Conservation (phyloP, 352 stramenopile species). For the Thraustochytrium striatum region DNA sequence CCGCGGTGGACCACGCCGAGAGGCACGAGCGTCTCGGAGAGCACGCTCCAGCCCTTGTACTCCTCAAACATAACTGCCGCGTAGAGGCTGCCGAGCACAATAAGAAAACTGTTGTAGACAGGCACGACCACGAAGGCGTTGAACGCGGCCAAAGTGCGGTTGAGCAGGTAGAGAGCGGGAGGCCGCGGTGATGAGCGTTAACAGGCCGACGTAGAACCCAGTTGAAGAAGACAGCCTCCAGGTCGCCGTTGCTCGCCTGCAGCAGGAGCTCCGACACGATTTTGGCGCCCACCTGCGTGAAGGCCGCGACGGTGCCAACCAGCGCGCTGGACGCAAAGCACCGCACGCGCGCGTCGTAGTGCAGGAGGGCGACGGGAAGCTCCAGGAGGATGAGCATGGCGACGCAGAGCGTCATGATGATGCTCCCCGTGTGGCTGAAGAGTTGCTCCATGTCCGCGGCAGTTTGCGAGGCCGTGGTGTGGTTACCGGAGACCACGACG, state of each 20-base stretch:
- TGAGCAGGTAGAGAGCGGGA: slow-evolving; percentile 67
- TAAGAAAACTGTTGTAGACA: slow-evolving; percentile 62
- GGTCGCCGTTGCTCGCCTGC: slow-evolving; percentile 64
- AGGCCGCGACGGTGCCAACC: slow-evolving; percentile 68
- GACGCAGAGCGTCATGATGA: slow-evolving; percentile 60
- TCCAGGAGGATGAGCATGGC: slow-evolving; percentile 63
- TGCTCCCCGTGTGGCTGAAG: slow-evolving; percentile 62
- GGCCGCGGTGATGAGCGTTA: no score
- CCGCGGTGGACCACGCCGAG: slow-evolving; percentile 25
- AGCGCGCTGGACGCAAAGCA: slow-evolving; percentile 50
- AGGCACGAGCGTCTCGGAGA: slow-evolving; percentile 25
- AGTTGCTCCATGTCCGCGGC: slow-evolving; percentile 69
- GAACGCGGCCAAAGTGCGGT: slow-evolving; percentile 68
- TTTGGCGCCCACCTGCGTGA: slow-evolving; percentile 77
- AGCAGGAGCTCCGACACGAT: slow-evolving; percentile 71
- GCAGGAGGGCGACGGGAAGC: slow-evolving; percentile 63
- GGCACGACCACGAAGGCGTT: slow-evolving; percentile 74
- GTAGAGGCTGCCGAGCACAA: slow-evolving; percentile 34
- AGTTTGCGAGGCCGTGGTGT: slow-evolving; percentile 74
- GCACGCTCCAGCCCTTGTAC: slow-evolving; percentile 17
- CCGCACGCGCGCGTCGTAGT: slow-evolving; percentile 57
- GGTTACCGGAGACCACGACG: slow-evolving; percentile 71
- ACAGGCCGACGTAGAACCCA: slow-evolving; percentile 62
- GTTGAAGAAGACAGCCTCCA: slow-evolving; percentile 66
- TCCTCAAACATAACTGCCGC: slow-evolving; percentile 40